Evolutionary conservation across 1,139 yeast genomes (phyloP).

Genomic region (Hyphopichia wangnamkhiaoensis): DNA sequence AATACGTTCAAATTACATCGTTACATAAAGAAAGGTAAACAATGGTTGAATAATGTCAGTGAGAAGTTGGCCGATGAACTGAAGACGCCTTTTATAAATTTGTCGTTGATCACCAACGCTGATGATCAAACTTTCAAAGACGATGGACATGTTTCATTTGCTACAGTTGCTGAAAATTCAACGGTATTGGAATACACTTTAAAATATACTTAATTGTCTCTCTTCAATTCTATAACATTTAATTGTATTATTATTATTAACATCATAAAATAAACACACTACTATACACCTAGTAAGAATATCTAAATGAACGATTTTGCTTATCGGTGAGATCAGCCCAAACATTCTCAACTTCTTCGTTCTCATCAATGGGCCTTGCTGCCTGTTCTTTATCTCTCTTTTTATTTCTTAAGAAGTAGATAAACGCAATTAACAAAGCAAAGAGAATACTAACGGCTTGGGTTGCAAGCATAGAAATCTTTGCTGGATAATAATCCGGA

Average conservation of each 20-base stretch:
- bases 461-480: constrained; percentile 9
- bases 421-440: constrained; percentile 10
- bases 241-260: neutral
- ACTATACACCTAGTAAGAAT: constrained; percentile 9
- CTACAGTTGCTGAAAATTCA: constrained; percentile 13
- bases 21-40: constrained; percentile 46
- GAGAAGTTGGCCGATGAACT: constrained; percentile 5
- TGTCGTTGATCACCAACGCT: constrained; percentile 11
- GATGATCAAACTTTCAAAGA: constrained; percentile 11
- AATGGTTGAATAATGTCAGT: constrained; percentile 29
- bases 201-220: constrained; percentile 1
- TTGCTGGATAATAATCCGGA: constrained; percentile 8
- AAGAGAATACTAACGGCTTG: constrained; percentile 5
- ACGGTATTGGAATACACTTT: constrained; percentile 13
- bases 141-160: constrained; percentile 11
- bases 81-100: constrained; percentile 6
- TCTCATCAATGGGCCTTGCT: constrained; percentile 2
- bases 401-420: constrained; percentile 10
- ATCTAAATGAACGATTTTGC: constrained; percentile 12
- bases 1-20: constrained; percentile 26
- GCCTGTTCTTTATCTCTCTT: constrained; percentile 5
- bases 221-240: neutral
- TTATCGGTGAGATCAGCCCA: constrained; percentile 15
- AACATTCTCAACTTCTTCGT: constrained; percentile 10
- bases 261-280: neutral